phyloP scores from a whole-genome alignment of 306 rosid genomes.

The Pueraria montana region DNA sequence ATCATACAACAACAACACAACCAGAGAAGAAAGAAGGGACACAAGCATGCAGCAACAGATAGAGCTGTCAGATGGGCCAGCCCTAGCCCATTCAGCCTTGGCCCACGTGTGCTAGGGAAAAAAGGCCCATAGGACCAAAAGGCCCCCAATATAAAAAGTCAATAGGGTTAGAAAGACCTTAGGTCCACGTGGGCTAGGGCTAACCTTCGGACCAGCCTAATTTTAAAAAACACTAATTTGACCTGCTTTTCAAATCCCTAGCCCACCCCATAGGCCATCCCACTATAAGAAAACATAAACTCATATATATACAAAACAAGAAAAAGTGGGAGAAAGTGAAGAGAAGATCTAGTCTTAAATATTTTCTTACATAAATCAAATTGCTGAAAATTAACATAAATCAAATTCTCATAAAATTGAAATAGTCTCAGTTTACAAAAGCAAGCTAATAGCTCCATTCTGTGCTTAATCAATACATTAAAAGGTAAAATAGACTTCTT shows the following conservation, averaged over 20 bases:
- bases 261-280: too few relatives aligned
- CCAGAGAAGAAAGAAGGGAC: too few relatives aligned
- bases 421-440: neutral
- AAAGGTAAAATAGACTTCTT: neutral
- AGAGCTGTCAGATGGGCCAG: neutral
- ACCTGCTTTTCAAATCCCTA: too few relatives aligned
- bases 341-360: neutral
- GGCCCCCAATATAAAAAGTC: neutral
- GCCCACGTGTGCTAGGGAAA: neutral
- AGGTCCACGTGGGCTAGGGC: too few relatives aligned
- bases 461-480: neutral
- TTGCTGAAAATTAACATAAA: neutral
- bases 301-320: neutral
- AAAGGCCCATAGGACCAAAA: neutral
- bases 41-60: too few relatives aligned
- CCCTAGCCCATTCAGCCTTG: neutral
- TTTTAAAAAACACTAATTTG: too few relatives aligned
- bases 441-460: neutral
- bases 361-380: neutral
- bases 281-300: too few relatives aligned
- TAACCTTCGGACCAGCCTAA: too few relatives aligned
- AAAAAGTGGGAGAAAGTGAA: neutral
- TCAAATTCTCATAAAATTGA: neutral
- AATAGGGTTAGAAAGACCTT: neutral
- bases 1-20: too few relatives aligned